Base-by-base conservation (phyloP, 345 rosid genomes). In the Linum trigynum region DNA sequence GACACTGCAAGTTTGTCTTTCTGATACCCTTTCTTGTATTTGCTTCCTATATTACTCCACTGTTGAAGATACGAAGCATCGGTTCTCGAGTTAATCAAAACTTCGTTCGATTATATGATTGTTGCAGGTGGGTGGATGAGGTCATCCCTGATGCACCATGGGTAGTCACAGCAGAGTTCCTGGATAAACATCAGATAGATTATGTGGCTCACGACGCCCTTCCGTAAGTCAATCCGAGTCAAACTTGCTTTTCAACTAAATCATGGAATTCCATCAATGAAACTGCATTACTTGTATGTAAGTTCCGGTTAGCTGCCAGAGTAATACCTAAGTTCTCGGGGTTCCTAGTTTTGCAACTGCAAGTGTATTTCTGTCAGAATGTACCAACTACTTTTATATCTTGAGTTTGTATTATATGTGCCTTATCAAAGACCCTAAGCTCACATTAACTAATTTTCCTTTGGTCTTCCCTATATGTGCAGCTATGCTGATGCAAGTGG, bases 91-190 rank as follows among this genome's bases (percentile, higher is more conserved):
- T 6, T 36, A 17, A 36, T 60, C 42, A 3, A 38, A 57, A 12
- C 7, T 15, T 23, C 64, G 37, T 4, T 41, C 38, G 40, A 55
- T 12, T 38, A 16, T 16, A 16, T 7, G 36, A 37, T 57, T 62
- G 7, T 35, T 69, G 69, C 65, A 86, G 89, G 71, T 86, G 89
- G 87, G 89, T 84, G 11, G 89, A 86, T 67, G 92, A 86, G 78
- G 92, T 86, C 37, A 84, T 86, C 37, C 83, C 87, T 61, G 84
- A 86, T 77, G 92, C 92, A 2, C 92, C 92, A 36, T 84, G 92
- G 92, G 89, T 86, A 70, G 65, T 84, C 59, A 78, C 80, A 0
- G 71, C 65, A 51, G 92, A 82, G 71, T 86, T 86, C 71, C 83
- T 86, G 8, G 84, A 86, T 74, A 81, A 84, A 53, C 87, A 86